Base-by-base conservation (phyloP, 345 rosid genomes). In the Gossypium australe region DNA sequence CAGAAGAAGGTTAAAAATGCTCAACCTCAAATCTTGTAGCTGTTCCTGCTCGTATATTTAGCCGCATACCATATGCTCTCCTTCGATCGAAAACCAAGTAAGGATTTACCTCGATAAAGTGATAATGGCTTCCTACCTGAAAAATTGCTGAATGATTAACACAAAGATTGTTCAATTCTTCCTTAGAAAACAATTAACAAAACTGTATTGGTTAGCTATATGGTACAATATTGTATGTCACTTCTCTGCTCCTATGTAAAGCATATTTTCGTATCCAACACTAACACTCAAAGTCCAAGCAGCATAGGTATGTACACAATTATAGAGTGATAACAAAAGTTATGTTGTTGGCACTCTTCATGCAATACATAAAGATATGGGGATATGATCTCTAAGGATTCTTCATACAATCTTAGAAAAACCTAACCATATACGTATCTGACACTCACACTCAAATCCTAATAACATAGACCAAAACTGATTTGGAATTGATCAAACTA, bases 71-170 rank as follows among this genome's bases (percentile, higher is more conserved):
- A 81, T 77, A 74, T 77, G 99, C 90, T 83, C 84, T 92, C 78
- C 76, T 86, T 80, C 99, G 85, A 82, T 94, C 98, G 74, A 91
- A 90, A 78, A 82, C 80, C 85, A 94, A 78, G 72, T 17, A 74
- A 11, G 97, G 99, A 76, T 94, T 94, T 72, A 81, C 90, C 86
- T 94, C 99, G 74, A 89, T 83, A 63, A 94, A 94, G 84, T 92
- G 94, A 81, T 94, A 94, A 85, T 94, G 99, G 80, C 98, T 94
- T 59, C 99, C 99, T 64, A 94, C 98, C 99, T 94, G 90, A 86
- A 80, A 83, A 47, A 9, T 4, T 17, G 17, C 10, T n/a, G 29
- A 47, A 29, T 24, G 56, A 29, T 73, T 73, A 73, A 29, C 68
- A 44, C 29, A 13, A 38, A 7, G 14, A 57, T 38, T 24, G 18